phyloP scores from a whole-genome alignment of 106 monocot species.

The Hemerocallis citrina region DNA sequence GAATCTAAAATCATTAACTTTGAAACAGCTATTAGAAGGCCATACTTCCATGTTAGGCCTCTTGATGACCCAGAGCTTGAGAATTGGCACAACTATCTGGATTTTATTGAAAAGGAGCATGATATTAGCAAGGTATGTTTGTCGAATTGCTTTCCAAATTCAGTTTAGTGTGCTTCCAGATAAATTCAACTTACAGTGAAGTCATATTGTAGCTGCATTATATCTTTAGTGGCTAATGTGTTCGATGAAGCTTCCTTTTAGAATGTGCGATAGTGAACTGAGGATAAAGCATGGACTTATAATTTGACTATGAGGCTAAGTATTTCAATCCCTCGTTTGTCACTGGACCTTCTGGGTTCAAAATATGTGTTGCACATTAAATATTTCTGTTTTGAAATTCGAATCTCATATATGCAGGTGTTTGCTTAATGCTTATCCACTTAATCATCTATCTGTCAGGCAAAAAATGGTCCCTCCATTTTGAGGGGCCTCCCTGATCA shows the following conservation, averaged over 20 bases:
- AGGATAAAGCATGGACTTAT: conserved; percentile 76
- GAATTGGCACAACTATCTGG: conserved; percentile 96
- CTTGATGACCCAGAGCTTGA: conserved; percentile 98
- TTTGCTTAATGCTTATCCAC: conserved; percentile 93
- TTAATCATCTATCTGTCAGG: conserved; percentile 84
- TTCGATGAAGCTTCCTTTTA: conserved; percentile 86
- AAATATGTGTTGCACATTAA: conserved; percentile 37
- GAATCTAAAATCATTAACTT: conserved; percentile 96
- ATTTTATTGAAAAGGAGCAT: conserved; percentile 85
- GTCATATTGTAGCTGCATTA: conserved; percentile 65
- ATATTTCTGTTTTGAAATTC: conserved; percentile 55
- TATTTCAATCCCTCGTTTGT: conserved; percentile 86
- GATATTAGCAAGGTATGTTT: conserved; percentile 90
- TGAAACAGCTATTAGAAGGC: conserved; percentile 96
- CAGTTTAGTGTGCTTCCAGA: conserved; percentile 4
- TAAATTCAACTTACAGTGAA: conserved; percentile 50
- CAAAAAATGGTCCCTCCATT: conserved; percentile 66
- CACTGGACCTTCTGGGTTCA: conserved; percentile 83
- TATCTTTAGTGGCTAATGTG: conserved; percentile 73
- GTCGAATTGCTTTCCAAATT: conserved; percentile 1
- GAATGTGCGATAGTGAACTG: conserved; percentile 80
- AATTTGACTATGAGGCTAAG: conserved; percentile 96
- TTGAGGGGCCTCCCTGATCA: conserved; percentile 88
- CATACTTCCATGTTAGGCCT: conserved; percentile 94
- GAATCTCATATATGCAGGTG: conserved; percentile 99